phyloP scores from a whole-genome alignment of 1,284 basidiomycete genomes.

The Ganoderma boninense region DNA sequence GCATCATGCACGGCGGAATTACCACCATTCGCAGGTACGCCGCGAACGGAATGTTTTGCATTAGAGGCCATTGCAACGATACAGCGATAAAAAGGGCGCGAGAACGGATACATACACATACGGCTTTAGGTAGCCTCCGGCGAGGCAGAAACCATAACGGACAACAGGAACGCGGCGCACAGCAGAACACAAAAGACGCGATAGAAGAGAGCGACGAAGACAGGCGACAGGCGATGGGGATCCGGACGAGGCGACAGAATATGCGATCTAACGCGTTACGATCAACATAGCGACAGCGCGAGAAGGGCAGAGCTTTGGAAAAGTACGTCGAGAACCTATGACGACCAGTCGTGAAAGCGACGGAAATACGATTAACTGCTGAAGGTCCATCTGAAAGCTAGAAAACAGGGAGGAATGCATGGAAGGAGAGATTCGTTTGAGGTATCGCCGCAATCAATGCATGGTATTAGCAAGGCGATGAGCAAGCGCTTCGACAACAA shows the following conservation, averaged over 20 bases:
- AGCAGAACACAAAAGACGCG: slow-evolving; percentile 26
- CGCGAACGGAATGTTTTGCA: background rate
- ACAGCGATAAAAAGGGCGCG: slow-evolving; percentile 22
- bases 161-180: slow-evolving; percentile 31
- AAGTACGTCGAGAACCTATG: slow-evolving; percentile 17
- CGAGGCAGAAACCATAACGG: slow-evolving; percentile 17
- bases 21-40: background rate
- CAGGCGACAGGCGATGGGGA: slow-evolving; percentile 17
- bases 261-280: slow-evolving; percentile 30
- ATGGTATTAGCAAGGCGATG: slow-evolving; percentile 57
- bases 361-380: slow-evolving; percentile 17
- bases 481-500: slow-evolving; percentile 72
- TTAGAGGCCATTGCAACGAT: slow-evolving; percentile 21
- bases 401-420: slow-evolving; percentile 21
- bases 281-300: slow-evolving; percentile 34
- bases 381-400: slow-evolving; percentile 22
- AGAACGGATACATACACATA: slow-evolving; percentile 32
- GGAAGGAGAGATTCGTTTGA: slow-evolving; percentile 7
- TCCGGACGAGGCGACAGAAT: background rate
- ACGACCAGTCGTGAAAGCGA: slow-evolving; percentile 27
- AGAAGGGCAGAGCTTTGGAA: slow-evolving; percentile 16
- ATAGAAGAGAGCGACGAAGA: slow-evolving; percentile 26
- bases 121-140: slow-evolving; percentile 25
- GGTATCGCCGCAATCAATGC: slow-evolving; percentile 30
- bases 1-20: background rate